A percentile compares a stretch with the other conserved stretches of the same genome.
Evolutionary conservation across 177 flowering plant species (phyloP).

Genomic region (Vitis hybrid): DNA sequence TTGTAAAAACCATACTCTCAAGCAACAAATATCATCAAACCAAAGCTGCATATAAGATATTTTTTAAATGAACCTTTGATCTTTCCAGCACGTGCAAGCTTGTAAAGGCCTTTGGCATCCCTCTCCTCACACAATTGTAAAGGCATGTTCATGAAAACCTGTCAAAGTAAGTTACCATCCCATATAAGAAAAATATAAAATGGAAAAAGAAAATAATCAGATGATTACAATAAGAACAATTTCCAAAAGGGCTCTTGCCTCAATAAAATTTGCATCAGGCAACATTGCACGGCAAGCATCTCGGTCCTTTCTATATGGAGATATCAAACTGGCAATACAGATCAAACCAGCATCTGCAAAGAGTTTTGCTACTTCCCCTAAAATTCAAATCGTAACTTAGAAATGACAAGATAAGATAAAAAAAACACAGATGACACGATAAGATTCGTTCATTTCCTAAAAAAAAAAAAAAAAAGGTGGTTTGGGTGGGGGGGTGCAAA

Average conservation of each 20-base stretch:
- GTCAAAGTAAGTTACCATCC: slow-evolving; percentile 5
- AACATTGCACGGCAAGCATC: slow-evolving; percentile 64
- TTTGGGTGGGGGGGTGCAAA: no score
- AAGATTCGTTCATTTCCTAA: no score
- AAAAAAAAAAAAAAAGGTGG: no score
- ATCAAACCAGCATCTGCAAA: slow-evolving; percentile 75
- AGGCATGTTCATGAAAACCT: slow-evolving; percentile 73
- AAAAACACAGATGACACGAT: no score
- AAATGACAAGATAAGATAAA: neutral
- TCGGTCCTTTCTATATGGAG: slow-evolving; percentile 65
- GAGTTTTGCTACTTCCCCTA: slow-evolving; percentile 71
- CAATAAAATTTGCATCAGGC: slow-evolving; percentile 49
- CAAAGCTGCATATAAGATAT: neutral
- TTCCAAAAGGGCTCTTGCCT: slow-evolving; percentile 34
- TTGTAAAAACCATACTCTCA: no score
- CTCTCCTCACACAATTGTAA: slow-evolving; percentile 62
- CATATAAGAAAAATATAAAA: neutral
- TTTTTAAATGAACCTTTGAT: slow-evolving; percentile 48
- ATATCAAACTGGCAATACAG: slow-evolving; percentile 70
- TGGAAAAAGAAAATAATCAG: no score
- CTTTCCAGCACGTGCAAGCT: slow-evolving; percentile 73
- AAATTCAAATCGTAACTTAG: neutral
- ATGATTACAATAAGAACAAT: neutral
- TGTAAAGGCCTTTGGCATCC: slow-evolving; percentile 73
- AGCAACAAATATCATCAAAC: neutral